Conservation (phyloP, 2,329 filamentous ascomycete species). For the Aspergillus hortae region DNA sequence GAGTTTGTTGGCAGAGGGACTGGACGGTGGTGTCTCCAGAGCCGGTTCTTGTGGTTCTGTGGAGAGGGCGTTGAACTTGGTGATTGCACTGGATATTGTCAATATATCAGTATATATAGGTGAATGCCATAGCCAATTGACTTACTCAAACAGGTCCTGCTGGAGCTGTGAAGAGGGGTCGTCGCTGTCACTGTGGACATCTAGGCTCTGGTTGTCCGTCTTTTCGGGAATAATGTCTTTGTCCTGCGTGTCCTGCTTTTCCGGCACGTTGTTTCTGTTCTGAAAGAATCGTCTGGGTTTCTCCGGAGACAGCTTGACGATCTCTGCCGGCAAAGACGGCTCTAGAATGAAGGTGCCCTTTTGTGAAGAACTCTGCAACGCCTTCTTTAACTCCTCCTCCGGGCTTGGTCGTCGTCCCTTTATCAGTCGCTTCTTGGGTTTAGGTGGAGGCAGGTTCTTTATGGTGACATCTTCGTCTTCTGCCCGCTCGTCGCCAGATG, state of each 20-base stretch:
- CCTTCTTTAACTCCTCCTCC: slow-evolving; percentile 14
- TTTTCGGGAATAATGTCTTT: slow-evolving; percentile 20
- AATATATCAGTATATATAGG: slow-evolving; percentile 4
- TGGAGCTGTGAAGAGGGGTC: slow-evolving; percentile 17
- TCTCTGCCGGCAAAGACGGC: slow-evolving; percentile 16
- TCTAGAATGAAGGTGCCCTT: slow-evolving; percentile 17
- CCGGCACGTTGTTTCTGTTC: slow-evolving; percentile 16
- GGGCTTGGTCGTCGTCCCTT: slow-evolving; percentile 30
- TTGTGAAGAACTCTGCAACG: slow-evolving; percentile 8
- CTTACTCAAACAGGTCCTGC: slow-evolving; percentile 18
- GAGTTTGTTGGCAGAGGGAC: slow-evolving; percentile 41
- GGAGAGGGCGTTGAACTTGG: slow-evolving; percentile 5
- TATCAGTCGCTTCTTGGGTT: slow-evolving; percentile 29
- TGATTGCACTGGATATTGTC: slow-evolving; percentile 9
- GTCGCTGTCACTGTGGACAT: slow-evolving; percentile 15
- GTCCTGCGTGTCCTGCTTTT: slow-evolving; percentile 13
- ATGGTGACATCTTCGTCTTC: slow-evolving; percentile 19
- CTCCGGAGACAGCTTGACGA: slow-evolving; percentile 13
- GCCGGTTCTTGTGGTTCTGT: slow-evolving; percentile 6
- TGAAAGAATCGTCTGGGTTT: slow-evolving; percentile 1
- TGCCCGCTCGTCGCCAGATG: slow-evolving; percentile 1
- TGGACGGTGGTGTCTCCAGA: slow-evolving; percentile 41
- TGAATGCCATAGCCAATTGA: not conserved
- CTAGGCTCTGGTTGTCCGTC: slow-evolving; percentile 16
- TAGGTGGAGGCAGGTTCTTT: slow-evolving; percentile 17